Evolutionary conservation across 1,284 basidiomycete genomes (phyloP).

Genomic region (Golubevia sp.): DNA sequence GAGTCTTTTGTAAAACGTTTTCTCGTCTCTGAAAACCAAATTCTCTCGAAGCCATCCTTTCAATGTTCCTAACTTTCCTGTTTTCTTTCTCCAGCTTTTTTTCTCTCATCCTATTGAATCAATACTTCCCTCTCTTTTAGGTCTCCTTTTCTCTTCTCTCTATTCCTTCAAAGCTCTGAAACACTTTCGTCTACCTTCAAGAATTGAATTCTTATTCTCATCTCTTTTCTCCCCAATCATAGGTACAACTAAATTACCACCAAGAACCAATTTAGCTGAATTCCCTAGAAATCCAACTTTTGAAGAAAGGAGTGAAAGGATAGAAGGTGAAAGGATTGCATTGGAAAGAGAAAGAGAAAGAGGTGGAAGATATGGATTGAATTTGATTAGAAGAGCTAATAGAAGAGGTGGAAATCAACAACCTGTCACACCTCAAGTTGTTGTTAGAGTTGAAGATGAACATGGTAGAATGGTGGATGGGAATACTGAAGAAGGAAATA

Average conservation of each 20-base stretch:
- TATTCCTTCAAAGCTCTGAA: constrained; percentile 11
- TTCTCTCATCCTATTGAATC: constrained; percentile 11
- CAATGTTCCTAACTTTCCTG: background rate
- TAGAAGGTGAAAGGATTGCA: background rate
- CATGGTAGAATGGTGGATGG: too few relatives aligned
- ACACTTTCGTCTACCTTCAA: constrained; percentile 12
- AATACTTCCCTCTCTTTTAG: constrained; percentile 6
- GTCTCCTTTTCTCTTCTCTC: constrained; percentile 8
- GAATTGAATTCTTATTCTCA: constrained; percentile 10
- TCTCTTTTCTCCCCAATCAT: constrained; percentile 8
- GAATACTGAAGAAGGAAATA: too few relatives aligned
- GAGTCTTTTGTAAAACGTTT: background rate
- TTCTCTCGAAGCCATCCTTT: background rate
- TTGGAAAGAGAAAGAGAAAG: background rate
- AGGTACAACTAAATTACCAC: constrained; percentile 11
- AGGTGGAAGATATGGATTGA: background rate
- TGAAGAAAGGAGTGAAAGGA: constrained; percentile 14
- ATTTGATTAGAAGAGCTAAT: background rate
- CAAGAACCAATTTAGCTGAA: constrained; percentile 17
- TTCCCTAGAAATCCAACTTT: constrained; percentile 9
- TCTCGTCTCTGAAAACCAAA: background rate
- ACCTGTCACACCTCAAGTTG: background rate
- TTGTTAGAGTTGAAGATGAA: too few relatives aligned
- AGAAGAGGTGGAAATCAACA: background rate
- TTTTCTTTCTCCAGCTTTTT: background rate